Evolutionary conservation across 805 yeast species (phyloP).

Genomic region (Isabelozyma heimii): DNA sequence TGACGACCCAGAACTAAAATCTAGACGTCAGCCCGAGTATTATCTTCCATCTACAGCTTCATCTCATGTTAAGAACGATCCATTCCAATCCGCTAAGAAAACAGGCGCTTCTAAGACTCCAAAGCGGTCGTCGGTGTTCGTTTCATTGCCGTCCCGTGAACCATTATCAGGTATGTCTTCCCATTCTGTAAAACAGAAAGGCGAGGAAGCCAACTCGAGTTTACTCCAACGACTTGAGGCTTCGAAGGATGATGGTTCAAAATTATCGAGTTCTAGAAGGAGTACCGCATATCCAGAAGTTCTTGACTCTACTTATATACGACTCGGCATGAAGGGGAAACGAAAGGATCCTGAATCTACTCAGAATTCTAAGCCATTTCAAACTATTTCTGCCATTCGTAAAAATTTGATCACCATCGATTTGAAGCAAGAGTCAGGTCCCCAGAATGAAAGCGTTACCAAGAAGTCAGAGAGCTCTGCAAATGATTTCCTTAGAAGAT

Average conservation of each 20-base stretch:
- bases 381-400: background rate
- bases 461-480: background rate
- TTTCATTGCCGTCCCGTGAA: conserved; percentile 36
- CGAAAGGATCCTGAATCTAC: background rate
- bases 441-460: background rate
- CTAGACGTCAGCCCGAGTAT: background rate
- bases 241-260: background rate
- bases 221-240: background rate
- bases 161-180: conserved; percentile 22
- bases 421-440: background rate
- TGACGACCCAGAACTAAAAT: background rate
- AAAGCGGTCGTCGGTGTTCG: conserved; percentile 31
- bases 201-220: background rate
- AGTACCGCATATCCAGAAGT: background rate
- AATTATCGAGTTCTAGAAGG: background rate
- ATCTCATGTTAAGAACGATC: background rate
- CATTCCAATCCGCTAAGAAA: background rate
- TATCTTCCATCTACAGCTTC: background rate
- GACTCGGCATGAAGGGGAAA: conserved; percentile 3
- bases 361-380: background rate
- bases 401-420: background rate
- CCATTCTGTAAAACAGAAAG: background rate
- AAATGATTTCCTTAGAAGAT: conserved; percentile 8
- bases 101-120: conserved; percentile 18
- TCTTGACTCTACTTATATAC: conserved; percentile 2